phyloP scores from a whole-genome alignment of 345 rosid species.

The Lenwebbia sp. region DNA sequence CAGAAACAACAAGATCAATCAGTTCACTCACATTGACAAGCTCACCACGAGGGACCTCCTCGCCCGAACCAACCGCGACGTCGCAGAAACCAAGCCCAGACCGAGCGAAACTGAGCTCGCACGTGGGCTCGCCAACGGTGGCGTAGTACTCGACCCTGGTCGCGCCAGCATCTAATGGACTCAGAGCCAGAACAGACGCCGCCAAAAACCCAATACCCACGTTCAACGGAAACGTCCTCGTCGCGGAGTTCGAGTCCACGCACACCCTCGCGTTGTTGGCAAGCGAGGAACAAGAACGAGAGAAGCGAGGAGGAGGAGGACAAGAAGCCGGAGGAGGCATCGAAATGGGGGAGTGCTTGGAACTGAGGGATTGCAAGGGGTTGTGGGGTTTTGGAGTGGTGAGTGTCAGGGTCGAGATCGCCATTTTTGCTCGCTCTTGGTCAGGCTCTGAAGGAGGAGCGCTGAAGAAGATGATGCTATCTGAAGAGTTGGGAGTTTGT shows the following conservation, averaged over 20 bases:
- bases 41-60: conserved; percentile 61
- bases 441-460: neutral
- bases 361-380: neutral
- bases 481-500: neutral
- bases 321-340: neutral
- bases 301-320: neutral
- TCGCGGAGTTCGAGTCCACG: neutral
- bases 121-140: conserved; percentile 71
- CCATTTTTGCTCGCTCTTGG: neutral
- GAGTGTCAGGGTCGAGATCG: conserved; percentile 11
- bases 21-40: conserved; percentile 54
- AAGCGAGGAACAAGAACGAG: conserved; percentile 14
- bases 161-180: conserved; percentile 73
- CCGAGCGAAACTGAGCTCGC: conserved; percentile 50
- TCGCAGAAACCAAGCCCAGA: conserved; percentile 94
- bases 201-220: conserved; percentile 63
- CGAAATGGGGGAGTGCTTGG: neutral
- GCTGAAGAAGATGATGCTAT: neutral
- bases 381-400: neutral
- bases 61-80: conserved; percentile 49
- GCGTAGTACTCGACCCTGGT: conserved; percentile 85
- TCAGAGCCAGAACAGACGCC: conserved; percentile 46
- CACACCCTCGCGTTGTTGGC: conserved; percentile 1
- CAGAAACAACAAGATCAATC: neutral
- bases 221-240: conserved; percentile 22